A percentile compares a stretch with the other conserved stretches of the same genome.
These are phyloP conservation scores for Diaporthe sp. DNA, from an alignment of 2,329 filamentous ascomycete genomes.

Conservation along the genomic window DNA sequence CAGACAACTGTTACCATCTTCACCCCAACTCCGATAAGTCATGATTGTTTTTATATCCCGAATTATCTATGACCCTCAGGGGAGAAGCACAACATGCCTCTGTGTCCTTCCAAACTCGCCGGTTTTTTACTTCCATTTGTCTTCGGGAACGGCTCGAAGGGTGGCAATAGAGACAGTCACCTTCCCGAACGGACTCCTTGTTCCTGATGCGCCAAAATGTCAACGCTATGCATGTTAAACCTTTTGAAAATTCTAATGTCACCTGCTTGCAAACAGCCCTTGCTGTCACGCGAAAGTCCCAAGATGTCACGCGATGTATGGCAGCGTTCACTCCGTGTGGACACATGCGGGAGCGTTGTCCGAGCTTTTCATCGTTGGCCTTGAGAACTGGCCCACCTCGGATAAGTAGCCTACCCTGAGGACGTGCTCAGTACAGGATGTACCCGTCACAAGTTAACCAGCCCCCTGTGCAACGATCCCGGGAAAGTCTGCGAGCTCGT, in stretches of 20 bases:
- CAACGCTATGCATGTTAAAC: conserved; percentile 58
- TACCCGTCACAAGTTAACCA: background rate
- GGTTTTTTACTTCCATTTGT: background rate
- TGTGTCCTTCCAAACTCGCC: background rate
- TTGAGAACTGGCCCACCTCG: background rate
- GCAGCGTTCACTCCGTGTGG: background rate
- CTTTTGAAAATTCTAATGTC: background rate
- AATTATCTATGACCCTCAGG: background rate
- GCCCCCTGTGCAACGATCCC: background rate
- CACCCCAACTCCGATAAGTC: background rate
- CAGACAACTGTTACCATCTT: background rate
- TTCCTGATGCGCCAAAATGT: conserved; percentile 50
- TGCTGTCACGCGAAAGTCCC: background rate
- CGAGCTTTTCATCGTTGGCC: background rate
- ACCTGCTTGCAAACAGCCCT: background rate
- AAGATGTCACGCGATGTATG: background rate
- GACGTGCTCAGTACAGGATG: background rate
- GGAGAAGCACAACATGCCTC: background rate
- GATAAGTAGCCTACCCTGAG: background rate
- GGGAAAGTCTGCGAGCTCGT: background rate
- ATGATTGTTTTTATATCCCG: background rate
- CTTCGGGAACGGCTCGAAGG: background rate
- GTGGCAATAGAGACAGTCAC: background rate
- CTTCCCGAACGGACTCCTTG: background rate
- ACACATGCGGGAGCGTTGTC: too few relatives aligned